Evolutionary conservation across 2,329 filamentous ascomycete genomes (phyloP).

Genomic region (Xylaria sp.): DNA sequence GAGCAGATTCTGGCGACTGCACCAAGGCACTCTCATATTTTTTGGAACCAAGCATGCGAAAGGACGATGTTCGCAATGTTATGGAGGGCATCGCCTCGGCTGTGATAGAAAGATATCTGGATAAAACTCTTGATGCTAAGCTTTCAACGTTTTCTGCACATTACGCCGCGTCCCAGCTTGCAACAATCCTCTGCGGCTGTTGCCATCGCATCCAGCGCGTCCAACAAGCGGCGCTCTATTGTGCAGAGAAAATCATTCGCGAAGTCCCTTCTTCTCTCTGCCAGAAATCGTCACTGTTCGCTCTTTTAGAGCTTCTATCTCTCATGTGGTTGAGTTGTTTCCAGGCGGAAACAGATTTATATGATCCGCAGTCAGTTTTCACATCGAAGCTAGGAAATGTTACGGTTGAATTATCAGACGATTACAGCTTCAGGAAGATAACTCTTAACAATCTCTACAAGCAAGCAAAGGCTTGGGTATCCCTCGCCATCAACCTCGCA

Average conservation of each 20-base stretch:
- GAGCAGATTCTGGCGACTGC: conserved; percentile 88
- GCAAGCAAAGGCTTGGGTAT: conserved; percentile 83
- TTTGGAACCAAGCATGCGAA: conserved; percentile 85
- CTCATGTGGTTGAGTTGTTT: conserved; percentile 96
- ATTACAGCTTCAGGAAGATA: conserved; percentile 81
- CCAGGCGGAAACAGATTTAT: conserved; percentile 93
- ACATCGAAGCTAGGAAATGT: conserved; percentile 81
- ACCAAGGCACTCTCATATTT: conserved; percentile 93
- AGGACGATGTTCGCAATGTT: conserved; percentile 69
- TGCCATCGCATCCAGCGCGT: conserved; percentile 94
- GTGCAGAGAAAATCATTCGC: conserved; percentile 85
- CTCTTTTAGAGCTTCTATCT: conserved; percentile 88
- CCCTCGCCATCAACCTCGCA: conserved; percentile 81
- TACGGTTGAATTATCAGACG: conserved; percentile 90
- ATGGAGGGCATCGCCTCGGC: conserved; percentile 74
- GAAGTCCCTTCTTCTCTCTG: conserved; percentile 91
- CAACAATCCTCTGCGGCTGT: conserved; percentile 84
- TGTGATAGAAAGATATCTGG: conserved; percentile 82
- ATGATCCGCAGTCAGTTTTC: conserved; percentile 85
- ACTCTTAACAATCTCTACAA: conserved; percentile 83
- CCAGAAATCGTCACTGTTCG: conserved; percentile 89
- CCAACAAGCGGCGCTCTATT: conserved; percentile 84
- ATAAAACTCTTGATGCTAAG: conserved; percentile 76
- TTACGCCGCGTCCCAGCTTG: conserved; percentile 89
- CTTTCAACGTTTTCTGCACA: conserved; percentile 87